Evolutionary conservation across 2,329 filamentous ascomycete genomes (phyloP).

Genomic region (Thermothelomyces thermophilus): DNA sequence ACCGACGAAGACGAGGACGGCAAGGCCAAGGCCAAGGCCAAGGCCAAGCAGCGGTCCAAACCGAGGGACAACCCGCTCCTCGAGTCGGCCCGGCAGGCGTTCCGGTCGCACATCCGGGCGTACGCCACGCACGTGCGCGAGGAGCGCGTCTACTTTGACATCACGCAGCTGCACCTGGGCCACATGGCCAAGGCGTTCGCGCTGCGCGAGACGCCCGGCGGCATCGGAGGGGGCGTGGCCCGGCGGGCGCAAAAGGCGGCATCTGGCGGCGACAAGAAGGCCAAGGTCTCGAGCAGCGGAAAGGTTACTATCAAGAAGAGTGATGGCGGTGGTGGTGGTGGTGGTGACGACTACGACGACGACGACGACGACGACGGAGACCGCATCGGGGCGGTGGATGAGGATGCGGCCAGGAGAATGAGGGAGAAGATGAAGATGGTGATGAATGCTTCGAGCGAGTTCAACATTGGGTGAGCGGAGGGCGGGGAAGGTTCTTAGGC

Average conservation of each 20-base stretch:
- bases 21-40: constrained; percentile 10
- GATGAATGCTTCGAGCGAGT: constrained; percentile 26
- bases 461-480: constrained; percentile 21
- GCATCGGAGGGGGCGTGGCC: constrained; percentile 59
- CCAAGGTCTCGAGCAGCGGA: constrained; percentile 10
- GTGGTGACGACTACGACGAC: constrained; percentile 24
- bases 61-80: constrained; percentile 51
- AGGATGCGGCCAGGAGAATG: constrained; percentile 55
- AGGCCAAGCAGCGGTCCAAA: constrained; percentile 7
- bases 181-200: constrained; percentile 93
- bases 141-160: constrained; percentile 84
- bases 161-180: constrained; percentile 82
- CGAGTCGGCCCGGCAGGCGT: constrained; percentile 76
- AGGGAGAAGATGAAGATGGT: constrained; percentile 26
- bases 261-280: constrained; percentile 23
- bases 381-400: constrained; percentile 42
- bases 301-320: too few species aligned
- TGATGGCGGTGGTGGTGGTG: not conserved
- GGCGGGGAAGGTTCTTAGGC: too few species aligned
- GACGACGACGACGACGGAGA: constrained; percentile 35
- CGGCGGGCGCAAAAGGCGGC: constrained; percentile 37
- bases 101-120: constrained; percentile 85
- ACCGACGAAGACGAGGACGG: constrained; percentile 9
- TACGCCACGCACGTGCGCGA: constrained; percentile 89
- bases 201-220: constrained; percentile 77